These are phyloP conservation scores for Epichloe gansuensis DNA, from an alignment of 2,329 filamentous ascomycete genomes.

Conservation along the genomic window DNA sequence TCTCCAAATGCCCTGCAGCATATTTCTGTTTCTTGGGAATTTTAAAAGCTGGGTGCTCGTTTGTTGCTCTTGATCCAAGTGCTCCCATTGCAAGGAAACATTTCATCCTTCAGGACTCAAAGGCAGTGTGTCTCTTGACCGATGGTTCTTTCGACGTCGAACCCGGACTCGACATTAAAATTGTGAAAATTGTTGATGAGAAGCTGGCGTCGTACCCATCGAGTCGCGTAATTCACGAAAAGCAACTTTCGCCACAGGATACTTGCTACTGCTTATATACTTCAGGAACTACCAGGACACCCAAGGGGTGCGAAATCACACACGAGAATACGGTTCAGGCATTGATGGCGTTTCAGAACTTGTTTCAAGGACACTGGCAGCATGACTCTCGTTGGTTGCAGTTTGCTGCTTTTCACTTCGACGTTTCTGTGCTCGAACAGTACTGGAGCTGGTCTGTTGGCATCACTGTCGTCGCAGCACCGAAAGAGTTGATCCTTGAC, in stretches of 20 bases:
- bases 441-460: constrained; percentile 94
- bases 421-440: constrained; percentile 85
- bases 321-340: constrained; percentile 84
- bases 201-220: constrained; percentile 16
- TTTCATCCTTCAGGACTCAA: constrained; percentile 68
- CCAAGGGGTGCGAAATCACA: constrained; percentile 79
- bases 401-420: constrained; percentile 90
- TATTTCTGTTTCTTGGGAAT: constrained; percentile 74
- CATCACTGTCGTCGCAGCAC: constrained; percentile 71
- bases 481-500: constrained; percentile 74
- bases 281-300: constrained; percentile 74
- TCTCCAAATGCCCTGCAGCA: constrained; percentile 75
- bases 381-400: constrained; percentile 70
- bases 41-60: constrained; percentile 70
- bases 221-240: constrained; percentile 4
- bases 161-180: neutral
- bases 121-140: constrained; percentile 50
- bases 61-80: constrained; percentile 66
- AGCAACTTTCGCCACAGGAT: constrained; percentile 29
- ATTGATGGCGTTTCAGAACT: constrained; percentile 70
- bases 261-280: constrained; percentile 80
- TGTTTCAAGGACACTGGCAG: constrained; percentile 69
- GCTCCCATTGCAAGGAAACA: constrained; percentile 61
- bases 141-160: constrained; percentile 17
- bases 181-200: constrained; percentile 15